Evolutionary conservation across 345 rosid genomes (phyloP), one percentile per base, ranked within the genome.

Genomic region (Eucalyptus shirleyi): DNA sequence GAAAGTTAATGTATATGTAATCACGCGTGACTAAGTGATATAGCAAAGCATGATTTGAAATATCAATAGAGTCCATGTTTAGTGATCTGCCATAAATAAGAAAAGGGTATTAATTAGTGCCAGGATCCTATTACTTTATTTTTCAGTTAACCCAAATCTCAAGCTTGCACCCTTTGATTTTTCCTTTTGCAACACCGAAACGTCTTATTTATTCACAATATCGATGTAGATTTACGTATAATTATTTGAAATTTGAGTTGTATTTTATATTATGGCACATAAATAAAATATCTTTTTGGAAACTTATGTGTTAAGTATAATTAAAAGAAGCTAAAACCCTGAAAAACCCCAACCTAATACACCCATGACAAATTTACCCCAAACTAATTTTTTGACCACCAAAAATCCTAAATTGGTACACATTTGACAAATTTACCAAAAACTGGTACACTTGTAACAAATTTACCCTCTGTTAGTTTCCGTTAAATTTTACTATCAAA

Each of bases 341-440:
- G 0, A 50, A 50, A 50, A 50, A 50, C 3, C 6, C 6, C 0
- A 50, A 50, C 14, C 0, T 50, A 15, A 1, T 50, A 50, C 2
- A 50, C 0, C 0, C 2, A 1, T 50, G 1, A 50, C 0, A 50
- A 14, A 14, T 50, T 50, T 50, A 50, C 0, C 1, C 0, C 0
- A 50, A 50, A 14, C 18, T 50, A 50, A 15, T 14, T 50, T 50
- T 50, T 50, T 50, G 1, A 50, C 6, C 3, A 50, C 3, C 0
- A 50, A 50, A 50, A 50, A 50, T 0, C 1, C 51, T 50, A 50
- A 50, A 50, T 2, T 2, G 1, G 51, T 14, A 14, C 3, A 50
- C 1, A 50, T 50, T 50, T 50, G 7, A 50, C 6, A 15, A 50
- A 50, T 15, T 50, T 50, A 15, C 0, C 1, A 0, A 2, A 50